Percentiles rank a stretch among this genome's conserved stretches.
Conservation (phyloP, 768 basidiomycete genomes). For the Chalciporus pseudorubinellus region DNA sequence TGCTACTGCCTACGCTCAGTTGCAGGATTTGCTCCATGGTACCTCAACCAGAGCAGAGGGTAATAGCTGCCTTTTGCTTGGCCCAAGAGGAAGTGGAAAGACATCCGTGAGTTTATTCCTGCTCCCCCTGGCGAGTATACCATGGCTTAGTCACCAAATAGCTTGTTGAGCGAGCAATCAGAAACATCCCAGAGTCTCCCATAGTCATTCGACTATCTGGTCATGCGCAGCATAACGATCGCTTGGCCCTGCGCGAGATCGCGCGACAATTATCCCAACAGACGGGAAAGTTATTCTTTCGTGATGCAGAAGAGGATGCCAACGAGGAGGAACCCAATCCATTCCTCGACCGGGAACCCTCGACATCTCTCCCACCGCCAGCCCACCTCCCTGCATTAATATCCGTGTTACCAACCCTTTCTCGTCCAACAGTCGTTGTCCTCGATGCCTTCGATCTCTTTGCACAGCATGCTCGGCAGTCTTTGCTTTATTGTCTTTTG, state of each 20-base stretch:
- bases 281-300: conserved; percentile 60
- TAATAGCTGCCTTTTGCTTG: conserved; percentile 87
- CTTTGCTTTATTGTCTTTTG: conserved; percentile 90
- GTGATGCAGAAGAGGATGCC: conserved; percentile 29
- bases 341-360: conserved; percentile 40
- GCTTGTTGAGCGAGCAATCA: conserved; percentile 61
- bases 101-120: conserved; percentile 48
- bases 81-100: conserved; percentile 86
- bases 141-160: conserved; percentile 26
- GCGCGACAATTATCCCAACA: conserved; percentile 79
- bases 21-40: conserved; percentile 65
- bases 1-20: conserved; percentile 49
- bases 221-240: conserved; percentile 80
- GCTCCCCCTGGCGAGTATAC: not conserved
- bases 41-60: conserved; percentile 83
- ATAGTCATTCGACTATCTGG: conserved; percentile 84
- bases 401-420: conserved; percentile 72
- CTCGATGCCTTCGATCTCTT: conserved; percentile 95
- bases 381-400: conserved; percentile 74
- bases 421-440: conserved; percentile 77
- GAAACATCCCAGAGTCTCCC: conserved; percentile 45
- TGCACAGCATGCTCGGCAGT: conserved; percentile 86
- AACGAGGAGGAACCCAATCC: conserved; percentile 48
- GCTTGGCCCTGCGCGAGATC: conserved; percentile 89
- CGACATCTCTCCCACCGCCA: conserved; percentile 53